Conservation (phyloP, 495 filamentous ascomycete genomes). For the Aspergillus mulundensis region DNA sequence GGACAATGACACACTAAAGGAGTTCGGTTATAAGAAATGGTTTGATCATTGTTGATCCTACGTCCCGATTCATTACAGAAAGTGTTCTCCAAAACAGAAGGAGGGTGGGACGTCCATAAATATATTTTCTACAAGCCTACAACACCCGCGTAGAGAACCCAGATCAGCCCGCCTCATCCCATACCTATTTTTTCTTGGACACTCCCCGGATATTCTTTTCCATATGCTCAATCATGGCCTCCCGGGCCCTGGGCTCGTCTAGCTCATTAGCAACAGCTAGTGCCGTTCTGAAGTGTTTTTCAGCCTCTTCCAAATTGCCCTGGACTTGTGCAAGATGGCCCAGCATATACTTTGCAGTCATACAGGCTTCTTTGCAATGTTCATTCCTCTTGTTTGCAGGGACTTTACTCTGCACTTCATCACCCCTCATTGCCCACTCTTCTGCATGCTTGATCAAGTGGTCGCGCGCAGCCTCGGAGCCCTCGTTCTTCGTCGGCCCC, state of each 20-base stretch:
- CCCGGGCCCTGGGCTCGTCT: too few species aligned
- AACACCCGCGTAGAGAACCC: not conserved
- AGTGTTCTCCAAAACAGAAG: too few species aligned
- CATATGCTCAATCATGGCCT: slow-evolving; percentile 19
- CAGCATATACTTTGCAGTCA: slow-evolving; percentile 78
- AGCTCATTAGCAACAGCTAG: slow-evolving; percentile 20
- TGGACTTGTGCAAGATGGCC: slow-evolving; percentile 74
- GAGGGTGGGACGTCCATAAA: too few species aligned
- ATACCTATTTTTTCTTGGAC: too few species aligned
- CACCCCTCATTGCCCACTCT: slow-evolving; percentile 73
- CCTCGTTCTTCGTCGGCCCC: too few species aligned
- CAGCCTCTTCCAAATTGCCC: slow-evolving; percentile 60
- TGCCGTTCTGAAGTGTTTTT: slow-evolving; percentile 54
- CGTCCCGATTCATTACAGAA: too few species aligned
- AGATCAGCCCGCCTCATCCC: too few species aligned
- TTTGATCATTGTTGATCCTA: too few species aligned
- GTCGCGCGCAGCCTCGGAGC: slow-evolving; percentile 47
- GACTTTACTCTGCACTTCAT: slow-evolving; percentile 55
- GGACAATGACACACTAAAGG: too few species aligned
- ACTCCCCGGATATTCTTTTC: slow-evolving; percentile 35
- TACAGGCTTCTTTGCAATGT: slow-evolving; percentile 84
- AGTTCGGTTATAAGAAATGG: too few species aligned
- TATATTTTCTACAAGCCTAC: not conserved
- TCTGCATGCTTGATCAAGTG: slow-evolving; percentile 57
- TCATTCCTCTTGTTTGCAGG: slow-evolving; percentile 57